Base-by-base conservation (phyloP, 805 yeast genomes). In the Wickerhamiella allomyrinae region DNA sequence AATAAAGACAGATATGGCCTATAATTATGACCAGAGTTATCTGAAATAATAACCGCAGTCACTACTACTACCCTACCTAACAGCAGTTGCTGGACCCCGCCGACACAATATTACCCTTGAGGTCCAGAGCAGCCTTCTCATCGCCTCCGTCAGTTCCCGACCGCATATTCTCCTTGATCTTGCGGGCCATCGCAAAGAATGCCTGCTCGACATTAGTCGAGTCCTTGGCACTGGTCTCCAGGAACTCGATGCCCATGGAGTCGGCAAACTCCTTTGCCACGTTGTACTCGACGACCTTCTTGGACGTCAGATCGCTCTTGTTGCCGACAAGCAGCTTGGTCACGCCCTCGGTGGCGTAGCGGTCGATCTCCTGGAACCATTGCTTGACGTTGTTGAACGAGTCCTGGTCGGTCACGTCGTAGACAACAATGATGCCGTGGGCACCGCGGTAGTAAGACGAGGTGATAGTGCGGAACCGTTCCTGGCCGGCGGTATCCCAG, bases 401-500 rank as follows among this genome's bases (percentile, higher is more conserved):
- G 50, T 67, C 68, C 66, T 85, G 95, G 64, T 91, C 97, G 41
- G 98, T 91, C 37, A 91, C 96, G 60, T 89, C 98, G 63, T 91
- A 89, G 41, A 89, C 98, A 55, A 89, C 89, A 56, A 89, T 91
- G 62, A 89, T 91, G 47, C 98, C 98, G 60, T 89, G 97, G 10
- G 97, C 95, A 44, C 98, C 98, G 63, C 98, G 80, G 70, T 89
- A 89, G 68, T 89, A 89, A 13, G 95, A 84, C 11, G 95, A 83
- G 10, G 97, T 91, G 66, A 89, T 89, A 40, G 98, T 91, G 67
- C 97, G 79, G 69, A 91, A 91, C 56, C 98, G 72, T 65, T 91
- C 98, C 69, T 91, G 98, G 37, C 98, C 98, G 10, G 97, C 98
- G 43, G 98, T 91, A 61, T 91, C 98, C 98, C 98, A 91, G 59